Base-by-base conservation (phyloP, 768 basidiomycete genomes). In the Mycena chlorophos region DNA sequence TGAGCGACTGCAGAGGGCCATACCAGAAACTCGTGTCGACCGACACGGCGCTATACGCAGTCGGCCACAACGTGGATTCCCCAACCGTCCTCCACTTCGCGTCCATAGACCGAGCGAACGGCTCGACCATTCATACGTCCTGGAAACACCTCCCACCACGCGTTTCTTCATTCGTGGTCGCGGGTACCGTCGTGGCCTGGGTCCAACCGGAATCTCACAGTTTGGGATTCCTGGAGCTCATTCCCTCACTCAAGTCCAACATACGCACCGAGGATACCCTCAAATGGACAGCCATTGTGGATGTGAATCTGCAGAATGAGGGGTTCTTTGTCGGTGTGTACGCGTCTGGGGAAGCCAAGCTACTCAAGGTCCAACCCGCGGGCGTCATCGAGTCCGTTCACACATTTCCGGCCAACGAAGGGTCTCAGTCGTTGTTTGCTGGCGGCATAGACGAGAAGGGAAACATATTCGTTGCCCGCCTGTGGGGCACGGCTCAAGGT, bases 61-160 rank as follows among this genome's bases (percentile, higher is more conserved):
- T 88, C 22, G 86, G 84, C 2, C 66, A 83, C 26, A 80, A 79
- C 55, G 78, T 78, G 0, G 68, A 76, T 55, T 65, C 75, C 1
- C 75, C 85, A 0, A 84, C 86, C 63, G 86, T 86, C 14, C 71
- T 96, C 1, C 85, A 89, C 53, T 75, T 89, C 58, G 81, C 84
- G 20, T 75, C 71, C 1, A 69, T 88, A 26, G 77, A 76, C 52
- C 77, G 80, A 4, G 71, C 87, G 16, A 63, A 69, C 1, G 60
- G 60, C 0, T 46, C 42, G 12, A 25, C 31, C 14, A 52, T 62
- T 5, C 51, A 58, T 14, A 52, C 34, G 6, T 22, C 50, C 1
- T 58, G 53, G 56, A 57, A 62, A 51, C 53, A 62, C 47, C 51
- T 62, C 23, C 56, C 60, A 14, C 53, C 56, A 1, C 17, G 49